Percentiles rank a stretch among this genome's conserved stretches.
Conservation (phyloP, 2,329 filamentous ascomycete genomes). For the Tolypocladium sp. region DNA sequence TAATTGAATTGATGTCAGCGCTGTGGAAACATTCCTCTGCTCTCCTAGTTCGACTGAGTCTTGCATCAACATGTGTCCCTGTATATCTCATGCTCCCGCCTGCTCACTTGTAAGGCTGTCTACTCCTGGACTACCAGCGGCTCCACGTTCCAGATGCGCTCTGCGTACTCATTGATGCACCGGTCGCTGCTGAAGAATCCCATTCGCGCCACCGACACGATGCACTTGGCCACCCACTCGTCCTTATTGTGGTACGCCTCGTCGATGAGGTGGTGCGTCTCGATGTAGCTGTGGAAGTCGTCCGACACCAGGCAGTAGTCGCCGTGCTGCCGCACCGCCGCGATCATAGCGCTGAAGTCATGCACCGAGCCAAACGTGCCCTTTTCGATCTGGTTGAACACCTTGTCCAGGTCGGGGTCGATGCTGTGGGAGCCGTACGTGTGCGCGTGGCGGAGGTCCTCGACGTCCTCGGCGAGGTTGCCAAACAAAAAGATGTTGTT, state of each 20-base stretch:
- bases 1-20: no score
- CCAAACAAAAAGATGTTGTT: slow-evolving; percentile 98
- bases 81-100: no score
- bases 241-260: slow-evolving; percentile 87
- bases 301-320: slow-evolving; percentile 98
- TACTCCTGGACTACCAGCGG: slow-evolving; percentile 48
- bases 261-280: slow-evolving; percentile 85
- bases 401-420: slow-evolving; percentile 66
- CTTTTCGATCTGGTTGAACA: slow-evolving; percentile 74
- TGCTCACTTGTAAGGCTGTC: no score
- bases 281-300: slow-evolving; percentile 90
- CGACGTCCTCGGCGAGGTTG: slow-evolving; percentile 90
- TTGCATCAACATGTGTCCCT: no score
- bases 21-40: no score
- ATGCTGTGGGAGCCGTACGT: slow-evolving; percentile 73
- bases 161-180: slow-evolving; percentile 95
- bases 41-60: no score
- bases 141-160: slow-evolving; percentile 95
- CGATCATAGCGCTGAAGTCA: slow-evolving; percentile 74
- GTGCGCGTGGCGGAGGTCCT: slow-evolving; percentile 86
- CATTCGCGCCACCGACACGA: slow-evolving; percentile 84
- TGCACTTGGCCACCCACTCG: slow-evolving; percentile 84
- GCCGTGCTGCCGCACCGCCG: slow-evolving; percentile 81
- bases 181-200: slow-evolving; percentile 94
- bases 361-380: slow-evolving; percentile 72